phyloP scores from a whole-genome alignment of 2,329 filamentous ascomycete genomes.

The Coniochaeta prunicola region DNA sequence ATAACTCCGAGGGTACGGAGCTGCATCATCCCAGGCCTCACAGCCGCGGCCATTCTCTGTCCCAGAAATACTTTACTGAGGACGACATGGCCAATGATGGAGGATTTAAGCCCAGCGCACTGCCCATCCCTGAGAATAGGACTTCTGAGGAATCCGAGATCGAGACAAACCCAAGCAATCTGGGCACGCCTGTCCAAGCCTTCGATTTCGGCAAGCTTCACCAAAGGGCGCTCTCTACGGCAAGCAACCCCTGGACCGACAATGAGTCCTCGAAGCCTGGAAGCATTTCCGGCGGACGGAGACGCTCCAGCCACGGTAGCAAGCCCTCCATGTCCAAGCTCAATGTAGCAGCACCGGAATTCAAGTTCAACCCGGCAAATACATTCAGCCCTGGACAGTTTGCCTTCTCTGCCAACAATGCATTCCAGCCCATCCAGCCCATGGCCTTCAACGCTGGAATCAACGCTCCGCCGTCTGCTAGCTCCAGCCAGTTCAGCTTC shows the following conservation, averaged over 20 bases:
- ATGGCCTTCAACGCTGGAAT: constrained; percentile 34
- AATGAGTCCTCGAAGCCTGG: constrained; percentile 28
- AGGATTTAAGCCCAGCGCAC: constrained; percentile 29
- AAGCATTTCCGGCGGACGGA: constrained; percentile 26
- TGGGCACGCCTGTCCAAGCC: constrained; percentile 54
- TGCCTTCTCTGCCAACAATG: constrained; percentile 33
- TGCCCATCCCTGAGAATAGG: constrained; percentile 30
- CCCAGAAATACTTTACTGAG: constrained; percentile 57
- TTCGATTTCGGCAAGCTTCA: constrained; percentile 42
- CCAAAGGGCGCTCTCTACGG: constrained; percentile 45
- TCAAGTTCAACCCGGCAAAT: constrained; percentile 62
- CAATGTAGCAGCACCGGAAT: constrained; percentile 84
- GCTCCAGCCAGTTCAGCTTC: constrained; percentile 33
- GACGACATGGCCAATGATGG: constrained; percentile 38
- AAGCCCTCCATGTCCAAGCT: constrained; percentile 70
- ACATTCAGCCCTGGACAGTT: constrained; percentile 45
- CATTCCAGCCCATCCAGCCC: constrained; percentile 45
- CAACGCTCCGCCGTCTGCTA: constrained; percentile 23
- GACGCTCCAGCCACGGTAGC: constrained; percentile 52
- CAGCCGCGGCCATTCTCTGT: constrained; percentile 63
- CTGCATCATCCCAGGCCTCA: constrained; percentile 70
- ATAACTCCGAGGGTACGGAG: constrained; percentile 45
- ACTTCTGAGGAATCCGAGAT: constrained; percentile 56
- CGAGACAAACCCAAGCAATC: constrained; percentile 66
- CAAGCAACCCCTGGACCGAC: constrained; percentile 59